These are phyloP conservation scores for Penicillium sp. DNA, from an alignment of 2,329 filamentous ascomycete genomes.

Conservation along the genomic window DNA sequence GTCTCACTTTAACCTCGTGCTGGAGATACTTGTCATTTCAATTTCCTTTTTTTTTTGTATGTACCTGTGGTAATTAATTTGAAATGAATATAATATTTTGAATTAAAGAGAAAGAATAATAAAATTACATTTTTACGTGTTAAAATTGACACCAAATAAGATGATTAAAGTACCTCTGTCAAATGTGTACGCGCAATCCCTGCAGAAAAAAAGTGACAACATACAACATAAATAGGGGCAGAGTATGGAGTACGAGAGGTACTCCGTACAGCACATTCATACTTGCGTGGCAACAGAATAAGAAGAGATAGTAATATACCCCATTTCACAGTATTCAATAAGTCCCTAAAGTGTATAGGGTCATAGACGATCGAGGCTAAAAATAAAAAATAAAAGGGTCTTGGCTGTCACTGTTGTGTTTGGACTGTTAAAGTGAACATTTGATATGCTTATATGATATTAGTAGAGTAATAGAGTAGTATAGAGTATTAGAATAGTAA, in stretches of 20 bases:
- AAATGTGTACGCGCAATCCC: constrained; percentile 1
- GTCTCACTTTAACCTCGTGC: constrained; percentile 3
- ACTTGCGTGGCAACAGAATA: neutral
- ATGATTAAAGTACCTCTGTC: neutral
- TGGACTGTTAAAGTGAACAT: neutral
- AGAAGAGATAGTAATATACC: neutral
- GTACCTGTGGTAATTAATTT: neutral
- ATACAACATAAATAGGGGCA: neutral
- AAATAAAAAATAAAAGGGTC: constrained; percentile 9
- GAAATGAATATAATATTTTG: neutral
- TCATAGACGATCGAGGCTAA: constrained; percentile 3
- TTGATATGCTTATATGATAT: neutral
- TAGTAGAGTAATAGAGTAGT: too few species aligned
- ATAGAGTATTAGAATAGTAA: neutral
- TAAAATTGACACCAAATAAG: neutral
- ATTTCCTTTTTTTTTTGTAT: neutral
- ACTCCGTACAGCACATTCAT: neutral
- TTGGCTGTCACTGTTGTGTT: neutral
- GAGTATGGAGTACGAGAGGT: neutral
- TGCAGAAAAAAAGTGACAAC: neutral
- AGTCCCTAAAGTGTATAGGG: neutral
- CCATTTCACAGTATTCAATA: neutral
- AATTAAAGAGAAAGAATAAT: neutral
- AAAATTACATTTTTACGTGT: neutral
- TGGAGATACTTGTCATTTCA: neutral